Evolutionary conservation across 2,329 filamentous ascomycete species (phyloP), one percentile per base, ranked within the genome.

Genomic region (Diaporthe citriasiana): DNA sequence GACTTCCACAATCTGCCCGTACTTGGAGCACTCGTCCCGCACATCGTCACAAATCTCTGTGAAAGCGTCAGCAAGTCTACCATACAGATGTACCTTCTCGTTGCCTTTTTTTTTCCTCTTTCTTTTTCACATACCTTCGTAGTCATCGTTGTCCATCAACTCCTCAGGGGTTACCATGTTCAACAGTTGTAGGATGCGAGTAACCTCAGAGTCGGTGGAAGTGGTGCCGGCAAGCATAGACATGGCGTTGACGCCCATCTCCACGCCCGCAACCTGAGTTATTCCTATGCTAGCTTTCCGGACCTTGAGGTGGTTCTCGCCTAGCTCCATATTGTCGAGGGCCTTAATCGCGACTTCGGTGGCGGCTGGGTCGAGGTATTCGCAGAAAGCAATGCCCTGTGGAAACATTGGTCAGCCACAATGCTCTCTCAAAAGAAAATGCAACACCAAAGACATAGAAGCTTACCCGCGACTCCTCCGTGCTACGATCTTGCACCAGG

Each of bases 111-210:
- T 27, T 4, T 6, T 4, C n/a, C 5, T 15, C 57, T 19, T n/a
- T n/a, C n/a, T n/a, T n/a, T 25, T 35, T 15, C 3, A 45, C 87
- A 81, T 88, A 95, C 96, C 96, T 84, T 98, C 94, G 80, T 98
- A 98, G 80, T 99, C 97, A 47, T 98, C 95, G 69, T 92, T 92
- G 81, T 98, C 95, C 84, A 98, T 91, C 33, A 99, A 87, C 84
- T 99, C 97, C 79, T 99, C 97, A 0, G 95, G 89, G 0, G 97
- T 99, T 47, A 99, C 96, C 97, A 99, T 99, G 86, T 99, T 99
- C 80, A 99, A 90, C 76, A 99, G 87, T 84, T 98, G 96, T 75
- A 99, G 83, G 22, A 99, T 96, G 72, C 94, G 91, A 77, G 94
- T 94, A 75, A 93, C 91, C 78, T 97, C 95, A 45, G 93, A 87